Evolutionary conservation across 176 grass and related monocot species (phyloP).

Genomic region (Calamus simplicifolius): DNA sequence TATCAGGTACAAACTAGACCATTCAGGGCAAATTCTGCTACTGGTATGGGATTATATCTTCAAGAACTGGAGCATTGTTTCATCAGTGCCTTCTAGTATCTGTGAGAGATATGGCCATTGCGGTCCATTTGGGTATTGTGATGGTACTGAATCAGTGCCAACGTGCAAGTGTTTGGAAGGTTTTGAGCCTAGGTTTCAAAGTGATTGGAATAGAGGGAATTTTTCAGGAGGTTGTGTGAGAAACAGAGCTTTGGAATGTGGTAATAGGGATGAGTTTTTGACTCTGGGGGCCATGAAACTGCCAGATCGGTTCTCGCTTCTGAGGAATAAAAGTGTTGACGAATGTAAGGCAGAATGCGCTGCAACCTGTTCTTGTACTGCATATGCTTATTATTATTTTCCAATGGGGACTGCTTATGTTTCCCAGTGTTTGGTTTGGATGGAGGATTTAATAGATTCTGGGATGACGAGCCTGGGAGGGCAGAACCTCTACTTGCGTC

Average conservation of each 20-base stretch:
- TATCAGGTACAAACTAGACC: constrained; percentile 13
- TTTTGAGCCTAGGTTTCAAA: constrained; percentile 21
- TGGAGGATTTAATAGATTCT: constrained; percentile 28
- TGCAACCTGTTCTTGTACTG: too few relatives aligned
- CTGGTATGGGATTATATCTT: constrained; percentile 5
- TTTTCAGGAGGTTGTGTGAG: constrained; percentile 26
- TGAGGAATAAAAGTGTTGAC: constrained; percentile 4
- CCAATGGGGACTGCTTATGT: too few relatives aligned
- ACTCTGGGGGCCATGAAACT: constrained; percentile 12
- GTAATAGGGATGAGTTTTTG: constrained; percentile 5
- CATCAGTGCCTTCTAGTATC: too few relatives aligned
- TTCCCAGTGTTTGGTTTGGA: constrained; percentile 35
- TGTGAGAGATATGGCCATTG: constrained; percentile 18
- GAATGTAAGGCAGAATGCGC: too few relatives aligned
- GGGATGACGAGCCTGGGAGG: neutral
- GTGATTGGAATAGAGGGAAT: neutral
- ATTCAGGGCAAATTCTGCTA: constrained; percentile 10
- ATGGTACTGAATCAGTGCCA: constrained; percentile 8
- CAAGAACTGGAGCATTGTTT: too few relatives aligned
- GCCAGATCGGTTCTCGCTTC: constrained; percentile 25
- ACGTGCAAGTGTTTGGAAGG: constrained; percentile 50
- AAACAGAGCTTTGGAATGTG: constrained; percentile 14
- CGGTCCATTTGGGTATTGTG: constrained; percentile 37
- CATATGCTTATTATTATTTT: too few relatives aligned
- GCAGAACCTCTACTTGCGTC: too few relatives aligned